Percentiles rank a stretch among this genome's conserved stretches.
Conservation (phyloP, 2,329 filamentous ascomycete species). For the Diaporthe caulivora region DNA sequence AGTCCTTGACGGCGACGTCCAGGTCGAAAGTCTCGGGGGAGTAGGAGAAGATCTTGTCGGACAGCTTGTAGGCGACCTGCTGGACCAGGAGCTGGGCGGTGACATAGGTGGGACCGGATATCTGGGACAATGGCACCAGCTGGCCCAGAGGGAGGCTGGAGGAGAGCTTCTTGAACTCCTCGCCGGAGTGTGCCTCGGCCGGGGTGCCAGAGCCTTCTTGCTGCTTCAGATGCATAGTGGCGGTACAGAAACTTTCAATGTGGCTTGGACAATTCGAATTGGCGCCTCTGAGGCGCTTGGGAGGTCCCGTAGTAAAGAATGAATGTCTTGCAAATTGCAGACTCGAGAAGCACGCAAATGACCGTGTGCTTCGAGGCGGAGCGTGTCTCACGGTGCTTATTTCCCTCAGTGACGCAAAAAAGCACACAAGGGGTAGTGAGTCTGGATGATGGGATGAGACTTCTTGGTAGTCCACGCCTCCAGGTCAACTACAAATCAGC, state of each 20-base stretch:
- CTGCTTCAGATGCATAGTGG: conserved; percentile 49
- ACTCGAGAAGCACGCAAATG: conserved; percentile 3
- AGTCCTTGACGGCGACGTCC: conserved; percentile 83
- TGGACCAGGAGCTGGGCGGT: conserved; percentile 95
- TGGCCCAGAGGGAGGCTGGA: conserved; percentile 70
- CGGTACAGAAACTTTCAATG: neutral
- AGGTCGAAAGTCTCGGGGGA: conserved; percentile 94
- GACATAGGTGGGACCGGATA: conserved; percentile 90
- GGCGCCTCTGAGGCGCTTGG: neutral
- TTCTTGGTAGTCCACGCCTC: conserved; percentile 5
- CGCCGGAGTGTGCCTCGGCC: conserved; percentile 48
- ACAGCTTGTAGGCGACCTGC: conserved; percentile 94
- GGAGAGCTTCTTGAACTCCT: conserved; percentile 57
- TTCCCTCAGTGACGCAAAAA: neutral
- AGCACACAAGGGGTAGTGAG: conserved; percentile 3
- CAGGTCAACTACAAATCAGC: conserved; percentile 13
- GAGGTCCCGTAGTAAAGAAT: neutral
- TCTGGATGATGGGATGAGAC: conserved; percentile 19
- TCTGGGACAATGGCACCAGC: conserved; percentile 66
- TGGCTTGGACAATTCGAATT: neutral
- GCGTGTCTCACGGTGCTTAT: neutral
- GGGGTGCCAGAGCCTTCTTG: conserved; percentile 52
- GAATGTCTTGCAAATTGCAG: conserved; percentile 4
- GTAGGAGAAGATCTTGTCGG: conserved; percentile 97
- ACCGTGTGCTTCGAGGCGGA: neutral